Conservation (phyloP, 2,329 filamentous ascomycete species). For the Tolypocladium pustulatum region DNA sequence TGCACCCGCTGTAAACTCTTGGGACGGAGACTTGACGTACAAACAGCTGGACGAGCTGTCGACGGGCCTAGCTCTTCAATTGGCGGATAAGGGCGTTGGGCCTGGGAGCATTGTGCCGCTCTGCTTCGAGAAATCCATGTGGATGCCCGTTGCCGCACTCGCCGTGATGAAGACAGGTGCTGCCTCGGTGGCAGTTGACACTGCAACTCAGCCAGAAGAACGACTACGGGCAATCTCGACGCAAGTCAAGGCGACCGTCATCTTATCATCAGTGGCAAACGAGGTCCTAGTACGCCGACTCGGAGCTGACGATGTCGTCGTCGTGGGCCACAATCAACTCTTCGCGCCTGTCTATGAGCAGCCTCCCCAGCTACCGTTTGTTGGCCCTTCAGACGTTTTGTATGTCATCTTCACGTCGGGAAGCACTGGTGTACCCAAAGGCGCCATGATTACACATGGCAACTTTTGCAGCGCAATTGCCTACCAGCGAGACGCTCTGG, state of each 20-base stretch:
- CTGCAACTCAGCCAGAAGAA: constrained; percentile 5
- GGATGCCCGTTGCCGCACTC: constrained; percentile 11
- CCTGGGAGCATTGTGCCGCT: constrained; percentile 12
- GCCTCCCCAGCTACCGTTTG: not conserved
- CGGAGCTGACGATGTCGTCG: not conserved
- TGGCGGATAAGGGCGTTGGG: constrained; percentile 11
- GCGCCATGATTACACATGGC: constrained; percentile 10
- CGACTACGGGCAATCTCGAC: constrained; percentile 7
- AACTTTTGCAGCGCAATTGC: constrained; percentile 4
- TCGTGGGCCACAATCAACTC: not conserved
- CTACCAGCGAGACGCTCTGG: constrained; percentile 4
- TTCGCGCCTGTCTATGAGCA: not conserved
- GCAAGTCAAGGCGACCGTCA: constrained; percentile 5
- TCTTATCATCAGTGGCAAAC: constrained; percentile 7
- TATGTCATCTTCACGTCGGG: constrained; percentile 16
- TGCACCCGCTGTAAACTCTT: constrained; percentile 10
- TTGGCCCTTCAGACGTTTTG: constrained; percentile 1
- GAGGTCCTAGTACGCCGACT: constrained; percentile 1
- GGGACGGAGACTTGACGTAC: constrained; percentile 26
- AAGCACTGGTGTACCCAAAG: constrained; percentile 15
- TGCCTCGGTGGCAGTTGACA: constrained; percentile 16
- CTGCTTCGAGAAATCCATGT: constrained; percentile 14
- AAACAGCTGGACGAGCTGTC: constrained; percentile 17
- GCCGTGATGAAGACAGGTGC: constrained; percentile 12
- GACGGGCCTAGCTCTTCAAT: constrained; percentile 4